phyloP scores from a whole-genome alignment of 2,329 filamentous ascomycete species.

The Clarireedia homoeocarpa region DNA sequence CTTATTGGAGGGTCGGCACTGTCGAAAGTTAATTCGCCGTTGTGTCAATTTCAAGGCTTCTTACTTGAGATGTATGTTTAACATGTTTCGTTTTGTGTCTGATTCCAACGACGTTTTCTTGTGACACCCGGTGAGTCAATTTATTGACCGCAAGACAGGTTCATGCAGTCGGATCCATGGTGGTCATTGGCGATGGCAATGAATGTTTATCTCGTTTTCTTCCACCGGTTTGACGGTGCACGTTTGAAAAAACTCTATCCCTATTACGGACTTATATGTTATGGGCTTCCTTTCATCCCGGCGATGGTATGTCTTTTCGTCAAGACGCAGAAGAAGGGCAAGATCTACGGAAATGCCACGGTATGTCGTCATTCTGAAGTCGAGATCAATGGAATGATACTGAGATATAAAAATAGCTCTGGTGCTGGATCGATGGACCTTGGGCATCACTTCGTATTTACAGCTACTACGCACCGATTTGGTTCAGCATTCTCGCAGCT shows the following conservation, averaged over 20 bases:
- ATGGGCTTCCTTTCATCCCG: constrained; percentile 47
- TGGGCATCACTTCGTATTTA: constrained; percentile 68
- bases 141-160: background rate
- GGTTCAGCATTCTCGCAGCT: constrained; percentile 54
- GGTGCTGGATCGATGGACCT: constrained; percentile 67
- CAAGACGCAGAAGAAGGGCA: constrained; percentile 26
- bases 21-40: constrained; percentile 12
- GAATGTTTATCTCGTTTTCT: constrained; percentile 55
- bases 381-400: background rate
- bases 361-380: constrained; percentile 10
- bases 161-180: constrained; percentile 41
- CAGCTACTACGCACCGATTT: constrained; percentile 66
- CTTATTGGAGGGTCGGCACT: constrained; percentile 44
- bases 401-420: constrained; percentile 58
- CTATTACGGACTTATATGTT: constrained; percentile 46
- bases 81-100: constrained; percentile 40
- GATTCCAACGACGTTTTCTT: constrained; percentile 42
- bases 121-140: background rate
- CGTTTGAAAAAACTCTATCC: constrained; percentile 45
- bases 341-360: constrained; percentile 33
- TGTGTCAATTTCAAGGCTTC: constrained; percentile 67
- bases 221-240: constrained; percentile 42
- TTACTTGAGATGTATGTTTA: constrained; percentile 70
- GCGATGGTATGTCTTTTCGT: constrained; percentile 48
- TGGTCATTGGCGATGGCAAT: constrained; percentile 53